These are phyloP conservation scores for Emergomyces orientalis DNA, from an alignment of 2,329 filamentous ascomycete species.

Conservation along the genomic window DNA sequence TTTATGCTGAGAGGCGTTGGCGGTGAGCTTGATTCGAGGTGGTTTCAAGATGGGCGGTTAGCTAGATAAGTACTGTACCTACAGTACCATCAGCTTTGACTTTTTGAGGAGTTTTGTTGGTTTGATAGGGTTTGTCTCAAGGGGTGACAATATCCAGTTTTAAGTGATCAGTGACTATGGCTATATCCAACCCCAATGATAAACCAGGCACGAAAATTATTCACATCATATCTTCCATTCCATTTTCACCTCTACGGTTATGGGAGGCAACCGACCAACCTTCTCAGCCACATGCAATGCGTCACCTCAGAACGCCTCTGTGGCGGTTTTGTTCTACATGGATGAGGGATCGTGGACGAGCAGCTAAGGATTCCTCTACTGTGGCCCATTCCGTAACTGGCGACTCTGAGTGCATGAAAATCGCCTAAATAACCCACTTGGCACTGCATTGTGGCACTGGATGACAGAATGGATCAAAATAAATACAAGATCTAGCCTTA, in stretches of 20 bases:
- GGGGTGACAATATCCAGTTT: too few relatives aligned
- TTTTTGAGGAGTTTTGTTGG: too few relatives aligned
- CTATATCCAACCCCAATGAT: too few relatives aligned
- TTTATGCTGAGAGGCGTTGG: too few relatives aligned
- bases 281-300: not conserved
- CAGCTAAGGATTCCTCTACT: too few relatives aligned
- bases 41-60: not conserved
- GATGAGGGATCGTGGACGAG: too few relatives aligned
- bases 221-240: not conserved
- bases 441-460: too few relatives aligned
- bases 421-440: too few relatives aligned
- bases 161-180: not conserved
- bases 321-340: not conserved
- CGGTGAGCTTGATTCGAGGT: not conserved
- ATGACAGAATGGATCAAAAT: too few relatives aligned
- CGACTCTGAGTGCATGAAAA: too few relatives aligned
- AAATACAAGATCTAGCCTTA: too few relatives aligned
- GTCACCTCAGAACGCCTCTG: not conserved
- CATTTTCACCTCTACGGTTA: not conserved
- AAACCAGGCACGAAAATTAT: not conserved
- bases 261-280: not conserved
- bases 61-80: too few relatives aligned
- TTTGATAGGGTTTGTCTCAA: not conserved
- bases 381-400: not conserved
- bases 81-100: not conserved